phyloP scores from a whole-genome alignment of 129 eudicot species.

The Flaveria linearis region DNA sequence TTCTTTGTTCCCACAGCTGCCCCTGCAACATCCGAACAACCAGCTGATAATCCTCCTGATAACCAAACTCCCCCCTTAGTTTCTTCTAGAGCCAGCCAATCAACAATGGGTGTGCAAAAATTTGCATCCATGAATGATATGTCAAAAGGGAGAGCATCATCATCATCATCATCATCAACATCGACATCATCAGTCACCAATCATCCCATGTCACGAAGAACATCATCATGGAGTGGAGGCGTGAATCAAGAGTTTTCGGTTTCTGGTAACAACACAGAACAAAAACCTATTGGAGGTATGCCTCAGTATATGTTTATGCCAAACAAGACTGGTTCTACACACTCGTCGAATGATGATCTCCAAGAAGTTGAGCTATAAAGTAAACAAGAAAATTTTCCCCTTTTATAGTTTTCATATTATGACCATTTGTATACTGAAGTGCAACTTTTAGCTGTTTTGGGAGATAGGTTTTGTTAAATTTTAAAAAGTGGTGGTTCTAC shows the following conservation, averaged over 20 bases:
- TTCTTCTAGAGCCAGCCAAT: constrained; percentile 40
- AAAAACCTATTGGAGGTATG: constrained; percentile 53
- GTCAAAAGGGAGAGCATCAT: constrained; percentile 42
- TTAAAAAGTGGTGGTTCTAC: constrained; percentile 33
- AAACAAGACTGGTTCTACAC: constrained; percentile 31
- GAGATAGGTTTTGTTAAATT: constrained; percentile 42
- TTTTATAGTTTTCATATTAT: constrained; percentile 16
- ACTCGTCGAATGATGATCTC: constrained; percentile 68
- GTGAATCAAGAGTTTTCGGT: constrained; percentile 37
- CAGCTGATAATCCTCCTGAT: constrained; percentile 26
- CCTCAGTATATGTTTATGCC: constrained; percentile 43
- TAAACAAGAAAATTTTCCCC: too few relatives aligned
- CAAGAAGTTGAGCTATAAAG: constrained; percentile 75
- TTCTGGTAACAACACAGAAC: constrained; percentile 34
- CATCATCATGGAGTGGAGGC: constrained; percentile 88
- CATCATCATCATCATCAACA: constrained; percentile 19
- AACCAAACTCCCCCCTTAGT: constrained; percentile 34
- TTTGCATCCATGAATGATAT: constrained; percentile 69
- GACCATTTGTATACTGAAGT: constrained; percentile 27
- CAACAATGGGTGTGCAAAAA: constrained; percentile 48
- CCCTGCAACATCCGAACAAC: constrained; percentile 37
- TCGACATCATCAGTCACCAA: constrained; percentile 25
- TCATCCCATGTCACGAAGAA: constrained; percentile 57
- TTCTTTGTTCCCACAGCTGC: constrained; percentile 81
- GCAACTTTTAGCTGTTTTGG: constrained; percentile 32